These are phyloP conservation scores for Nannochloropsis granulata DNA, from an alignment of 108 stramenopile species.

Conservation along the genomic window DNA sequence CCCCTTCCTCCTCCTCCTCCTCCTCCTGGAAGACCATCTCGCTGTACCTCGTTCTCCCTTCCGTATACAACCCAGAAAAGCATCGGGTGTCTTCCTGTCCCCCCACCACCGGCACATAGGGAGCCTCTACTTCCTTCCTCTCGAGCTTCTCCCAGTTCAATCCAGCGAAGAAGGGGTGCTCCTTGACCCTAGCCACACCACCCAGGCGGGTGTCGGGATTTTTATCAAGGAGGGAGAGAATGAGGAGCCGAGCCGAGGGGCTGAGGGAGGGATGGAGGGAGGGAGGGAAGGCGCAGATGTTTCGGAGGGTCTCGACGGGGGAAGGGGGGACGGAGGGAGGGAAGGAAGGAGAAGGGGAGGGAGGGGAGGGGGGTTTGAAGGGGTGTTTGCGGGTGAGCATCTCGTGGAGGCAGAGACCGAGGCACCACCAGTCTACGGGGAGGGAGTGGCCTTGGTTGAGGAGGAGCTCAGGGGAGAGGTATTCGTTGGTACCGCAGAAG, in stretches of 20 bases:
- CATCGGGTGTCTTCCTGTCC: not conserved
- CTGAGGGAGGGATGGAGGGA: not conserved
- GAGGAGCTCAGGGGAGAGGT: conserved; percentile 47
- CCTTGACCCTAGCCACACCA: not conserved
- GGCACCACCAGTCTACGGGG: conserved; percentile 43
- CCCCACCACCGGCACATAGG: not conserved
- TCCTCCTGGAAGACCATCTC: not conserved
- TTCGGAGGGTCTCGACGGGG: not conserved
- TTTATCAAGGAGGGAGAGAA: not conserved
- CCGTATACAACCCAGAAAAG: not conserved
- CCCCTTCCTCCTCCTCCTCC: not conserved
- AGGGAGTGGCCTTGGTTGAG: conserved; percentile 29
- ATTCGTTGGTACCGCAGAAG: conserved; percentile 49
- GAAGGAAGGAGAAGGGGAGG: not conserved
- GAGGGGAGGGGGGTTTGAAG: not conserved
- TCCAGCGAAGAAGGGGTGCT: not conserved
- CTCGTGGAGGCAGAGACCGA: not conserved
- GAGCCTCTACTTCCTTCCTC: not conserved
- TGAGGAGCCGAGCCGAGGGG: not conserved
- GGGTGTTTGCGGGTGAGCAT: not conserved
- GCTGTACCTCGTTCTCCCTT: not conserved
- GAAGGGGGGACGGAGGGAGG: not conserved
- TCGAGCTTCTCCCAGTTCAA: not conserved
- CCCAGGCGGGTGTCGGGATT: not conserved
- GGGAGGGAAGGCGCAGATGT: not conserved